These are phyloP conservation scores for Piper longum DNA, from an alignment of 164 flowering plant species.

Conservation along the genomic window DNA sequence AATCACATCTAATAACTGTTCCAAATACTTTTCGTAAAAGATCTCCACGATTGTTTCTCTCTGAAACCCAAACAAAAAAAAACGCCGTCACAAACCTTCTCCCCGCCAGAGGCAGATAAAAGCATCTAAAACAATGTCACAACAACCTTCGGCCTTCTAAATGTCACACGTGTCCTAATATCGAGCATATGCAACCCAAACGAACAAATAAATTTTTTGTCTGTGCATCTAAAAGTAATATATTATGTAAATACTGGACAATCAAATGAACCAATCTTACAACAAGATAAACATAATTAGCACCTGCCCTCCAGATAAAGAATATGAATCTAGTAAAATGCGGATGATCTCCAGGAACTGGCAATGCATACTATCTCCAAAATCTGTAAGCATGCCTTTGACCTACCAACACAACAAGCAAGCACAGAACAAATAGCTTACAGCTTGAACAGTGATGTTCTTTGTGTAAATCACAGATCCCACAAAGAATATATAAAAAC, in stretches of 20 bases:
- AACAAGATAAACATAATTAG: background rate
- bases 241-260: background rate
- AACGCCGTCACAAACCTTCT: background rate
- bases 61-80: slow-evolving; percentile 27
- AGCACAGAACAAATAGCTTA: background rate
- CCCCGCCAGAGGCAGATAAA: background rate
- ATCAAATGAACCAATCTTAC: background rate
- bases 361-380: slow-evolving; percentile 96
- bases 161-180: background rate
- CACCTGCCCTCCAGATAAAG: slow-evolving; percentile 82
- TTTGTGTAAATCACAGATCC: too few relatives aligned
- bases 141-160: slow-evolving; percentile 7
- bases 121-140: slow-evolving; percentile 1
- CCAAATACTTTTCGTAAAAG: slow-evolving; percentile 88
- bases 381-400: slow-evolving; percentile 82
- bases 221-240: background rate
- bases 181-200: background rate
- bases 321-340: slow-evolving; percentile 64
- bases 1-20: slow-evolving; percentile 67
- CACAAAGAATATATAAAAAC: too few relatives aligned
- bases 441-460: too few relatives aligned
- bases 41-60: slow-evolving; percentile 69
- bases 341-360: slow-evolving; percentile 97
- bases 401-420: slow-evolving; percentile 38
- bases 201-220: background rate